phyloP scores from a whole-genome alignment of 2,329 filamentous ascomycete species.

The Zymoseptoria tritici region DNA sequence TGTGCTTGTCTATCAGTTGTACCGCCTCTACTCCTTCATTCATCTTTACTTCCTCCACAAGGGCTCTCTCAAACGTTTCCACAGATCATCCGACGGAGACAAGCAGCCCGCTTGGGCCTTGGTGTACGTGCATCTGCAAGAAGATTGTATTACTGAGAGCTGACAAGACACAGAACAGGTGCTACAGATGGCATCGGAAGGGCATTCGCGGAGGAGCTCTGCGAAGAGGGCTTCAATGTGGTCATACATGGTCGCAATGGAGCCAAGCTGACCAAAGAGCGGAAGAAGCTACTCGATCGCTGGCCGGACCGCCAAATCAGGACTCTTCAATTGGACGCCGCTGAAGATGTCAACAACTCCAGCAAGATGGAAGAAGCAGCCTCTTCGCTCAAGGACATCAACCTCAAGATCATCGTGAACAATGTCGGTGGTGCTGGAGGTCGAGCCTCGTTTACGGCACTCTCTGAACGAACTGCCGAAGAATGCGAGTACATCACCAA shows the following conservation, averaged over 20 bases:
- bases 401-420: constrained; percentile 50
- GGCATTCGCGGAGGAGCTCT: constrained; percentile 46
- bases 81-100: not conserved
- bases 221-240: constrained; percentile 47
- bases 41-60: constrained; percentile 21
- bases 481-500: constrained; percentile 40
- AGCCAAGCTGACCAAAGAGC: constrained; percentile 41
- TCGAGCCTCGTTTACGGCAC: constrained; percentile 29
- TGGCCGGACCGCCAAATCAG: constrained; percentile 36
- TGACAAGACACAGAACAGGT: constrained; percentile 35
- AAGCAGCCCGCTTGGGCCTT: constrained; percentile 13
- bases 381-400: constrained; percentile 24
- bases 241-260: constrained; percentile 51
- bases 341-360: constrained; percentile 26
- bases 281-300: constrained; percentile 32
- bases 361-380: constrained; percentile 35
- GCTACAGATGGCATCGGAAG: constrained; percentile 50
- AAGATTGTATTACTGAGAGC: not conserved
- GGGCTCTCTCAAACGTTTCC: constrained; percentile 20
- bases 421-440: constrained; percentile 44
- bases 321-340: constrained; percentile 28
- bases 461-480: constrained; percentile 31
- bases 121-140: not conserved
- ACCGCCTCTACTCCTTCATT: constrained; percentile 16
- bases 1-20: constrained; percentile 15